A percentile compares a stretch with the other conserved stretches of the same genome.
phyloP scores from a whole-genome alignment of 2,329 filamentous ascomycete genomes.

The Fusarium keratoplasticum region DNA sequence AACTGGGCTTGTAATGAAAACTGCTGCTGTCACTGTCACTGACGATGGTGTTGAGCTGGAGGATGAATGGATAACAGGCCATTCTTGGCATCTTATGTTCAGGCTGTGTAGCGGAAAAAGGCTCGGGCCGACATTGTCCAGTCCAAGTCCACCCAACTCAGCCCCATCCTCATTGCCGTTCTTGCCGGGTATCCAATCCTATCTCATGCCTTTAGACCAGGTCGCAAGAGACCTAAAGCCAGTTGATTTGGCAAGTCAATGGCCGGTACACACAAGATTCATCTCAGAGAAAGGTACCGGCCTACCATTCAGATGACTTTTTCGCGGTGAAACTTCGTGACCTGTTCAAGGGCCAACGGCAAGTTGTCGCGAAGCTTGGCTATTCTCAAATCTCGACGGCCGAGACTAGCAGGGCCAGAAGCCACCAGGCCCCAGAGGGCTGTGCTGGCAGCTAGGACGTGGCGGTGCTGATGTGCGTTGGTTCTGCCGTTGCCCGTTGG shows the following conservation, averaged over 20 bases:
- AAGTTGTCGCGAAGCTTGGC: neutral
- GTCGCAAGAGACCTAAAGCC: neutral
- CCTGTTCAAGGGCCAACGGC: neutral
- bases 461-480: neutral
- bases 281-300: neutral
- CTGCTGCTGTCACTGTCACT: neutral
- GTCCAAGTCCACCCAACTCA: neutral
- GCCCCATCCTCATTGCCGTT: neutral
- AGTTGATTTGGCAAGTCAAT: neutral
- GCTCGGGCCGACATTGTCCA: neutral
- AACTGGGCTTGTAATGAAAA: neutral
- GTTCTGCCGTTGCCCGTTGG: neutral
- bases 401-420: neutral
- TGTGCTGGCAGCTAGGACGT: neutral
- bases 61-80: neutral
- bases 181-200: slow-evolving; percentile 1
- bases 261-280: neutral
- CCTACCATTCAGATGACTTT: neutral
- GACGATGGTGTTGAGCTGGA: neutral
- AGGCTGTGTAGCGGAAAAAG: neutral
- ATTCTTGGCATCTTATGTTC: neutral
- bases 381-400: neutral
- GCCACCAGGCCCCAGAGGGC: neutral
- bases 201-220: neutral
- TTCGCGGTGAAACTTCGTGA: neutral